Conservation (phyloP, 2,329 filamentous ascomycete genomes). For the Stachybotrys chlorohalonatus region DNA sequence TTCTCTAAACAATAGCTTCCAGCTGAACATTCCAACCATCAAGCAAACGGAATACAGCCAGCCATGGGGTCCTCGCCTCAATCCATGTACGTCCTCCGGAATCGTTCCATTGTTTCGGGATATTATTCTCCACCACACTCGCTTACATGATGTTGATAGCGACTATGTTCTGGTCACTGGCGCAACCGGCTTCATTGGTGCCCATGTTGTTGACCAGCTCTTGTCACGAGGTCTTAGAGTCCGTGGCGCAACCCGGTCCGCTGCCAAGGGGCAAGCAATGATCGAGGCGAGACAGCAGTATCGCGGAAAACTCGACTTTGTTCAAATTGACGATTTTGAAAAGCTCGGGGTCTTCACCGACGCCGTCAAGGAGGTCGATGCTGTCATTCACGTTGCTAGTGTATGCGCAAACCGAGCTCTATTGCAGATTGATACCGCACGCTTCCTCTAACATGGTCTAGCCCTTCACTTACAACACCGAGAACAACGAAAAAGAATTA, state of each 20-base stretch:
- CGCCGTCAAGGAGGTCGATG: slow-evolving; percentile 30
- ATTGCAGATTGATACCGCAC: no score
- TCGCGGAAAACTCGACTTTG: slow-evolving; percentile 26
- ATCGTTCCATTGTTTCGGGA: background rate
- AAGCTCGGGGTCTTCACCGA: slow-evolving; percentile 23
- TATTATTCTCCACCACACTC: background rate
- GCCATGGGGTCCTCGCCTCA: background rate
- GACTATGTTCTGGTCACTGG: slow-evolving; percentile 14
- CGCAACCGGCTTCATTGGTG: slow-evolving; percentile 20
- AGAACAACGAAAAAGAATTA: slow-evolving; percentile 34
- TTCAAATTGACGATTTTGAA: slow-evolving; percentile 32
- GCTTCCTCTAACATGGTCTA: slow-evolving; percentile 3
- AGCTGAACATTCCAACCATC: no score
- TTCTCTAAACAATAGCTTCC: no score
- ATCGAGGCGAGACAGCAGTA: slow-evolving; percentile 25
- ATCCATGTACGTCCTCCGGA: background rate
- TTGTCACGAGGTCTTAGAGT: slow-evolving; percentile 19
- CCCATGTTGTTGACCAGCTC: slow-evolving; percentile 22
- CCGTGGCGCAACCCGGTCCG: slow-evolving; percentile 18
- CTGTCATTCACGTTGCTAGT: slow-evolving; percentile 34
- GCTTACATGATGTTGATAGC: background rate
- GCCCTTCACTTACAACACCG: slow-evolving; percentile 33
- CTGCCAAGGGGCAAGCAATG: slow-evolving; percentile 22
- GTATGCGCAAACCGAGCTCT: slow-evolving; percentile 13
- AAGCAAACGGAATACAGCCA: background rate